Conservation (phyloP, 2,329 filamentous ascomycete species). For the Knufia fluminis region DNA sequence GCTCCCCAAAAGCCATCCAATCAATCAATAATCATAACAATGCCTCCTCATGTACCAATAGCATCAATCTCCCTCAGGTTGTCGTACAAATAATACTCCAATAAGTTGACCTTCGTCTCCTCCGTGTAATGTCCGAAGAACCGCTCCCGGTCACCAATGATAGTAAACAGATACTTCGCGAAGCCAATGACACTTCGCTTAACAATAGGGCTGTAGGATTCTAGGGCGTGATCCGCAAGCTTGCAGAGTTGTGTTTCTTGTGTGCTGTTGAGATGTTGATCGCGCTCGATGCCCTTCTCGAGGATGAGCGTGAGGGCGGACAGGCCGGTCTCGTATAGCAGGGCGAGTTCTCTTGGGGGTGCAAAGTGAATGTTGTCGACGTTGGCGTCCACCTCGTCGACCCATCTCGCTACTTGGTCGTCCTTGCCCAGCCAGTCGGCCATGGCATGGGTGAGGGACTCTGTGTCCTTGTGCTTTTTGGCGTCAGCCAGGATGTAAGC, state of each 20-base stretch:
- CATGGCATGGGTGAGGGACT: not conserved
- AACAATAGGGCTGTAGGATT: slow-evolving; percentile 15
- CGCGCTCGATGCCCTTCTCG: slow-evolving; percentile 3
- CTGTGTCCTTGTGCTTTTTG: not conserved
- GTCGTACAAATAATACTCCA: slow-evolving; percentile 18
- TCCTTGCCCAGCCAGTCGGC: not conserved
- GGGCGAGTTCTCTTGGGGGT: slow-evolving; percentile 15
- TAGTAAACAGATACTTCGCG: slow-evolving; percentile 14
- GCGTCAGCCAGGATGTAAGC: not conserved
- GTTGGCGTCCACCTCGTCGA: slow-evolving; percentile 14
- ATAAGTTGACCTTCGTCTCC: slow-evolving; percentile 19
- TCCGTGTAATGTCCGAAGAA: slow-evolving; percentile 19
- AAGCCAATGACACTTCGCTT: slow-evolving; percentile 17
- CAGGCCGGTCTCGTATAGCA: slow-evolving; percentile 17
- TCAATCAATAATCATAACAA: not conserved
- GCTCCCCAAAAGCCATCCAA: not conserved
- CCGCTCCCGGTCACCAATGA: slow-evolving; percentile 18
- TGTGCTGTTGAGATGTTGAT: slow-evolving; percentile 14
- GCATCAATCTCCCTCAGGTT: not conserved
- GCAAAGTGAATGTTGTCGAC: slow-evolving; percentile 15
- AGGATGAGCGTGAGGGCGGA: slow-evolving; percentile 15
- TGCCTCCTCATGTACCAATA: not conserved
- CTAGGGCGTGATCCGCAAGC: slow-evolving; percentile 14
- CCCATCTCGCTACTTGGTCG: not conserved
- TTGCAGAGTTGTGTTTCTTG: slow-evolving; percentile 17